Conservation (phyloP, 1,284 basidiomycete genomes). For the Apiotrichum sp. region DNA sequence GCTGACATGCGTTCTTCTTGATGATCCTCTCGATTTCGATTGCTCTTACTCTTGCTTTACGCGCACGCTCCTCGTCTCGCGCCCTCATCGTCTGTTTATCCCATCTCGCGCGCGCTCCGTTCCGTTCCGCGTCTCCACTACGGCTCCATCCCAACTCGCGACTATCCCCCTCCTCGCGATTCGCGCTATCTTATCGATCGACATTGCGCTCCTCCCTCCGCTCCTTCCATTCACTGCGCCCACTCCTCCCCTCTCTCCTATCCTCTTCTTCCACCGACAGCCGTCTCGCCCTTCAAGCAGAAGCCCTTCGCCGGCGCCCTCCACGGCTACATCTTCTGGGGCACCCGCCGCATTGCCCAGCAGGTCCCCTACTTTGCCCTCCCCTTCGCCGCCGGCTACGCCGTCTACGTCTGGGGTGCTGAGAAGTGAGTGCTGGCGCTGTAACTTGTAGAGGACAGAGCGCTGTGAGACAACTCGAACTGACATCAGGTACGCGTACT, state of each 20-base stretch:
- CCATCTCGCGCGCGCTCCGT: background rate
- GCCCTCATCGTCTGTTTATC: background rate
- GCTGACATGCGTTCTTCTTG: conserved; percentile 7
- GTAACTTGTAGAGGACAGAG: background rate
- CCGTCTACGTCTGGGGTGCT: conserved; percentile 76
- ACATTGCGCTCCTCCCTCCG: background rate
- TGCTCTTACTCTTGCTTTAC: no score
- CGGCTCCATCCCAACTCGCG: background rate
- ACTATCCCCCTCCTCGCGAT: no score
- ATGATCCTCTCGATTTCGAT: no score
- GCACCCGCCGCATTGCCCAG: conserved; percentile 66
- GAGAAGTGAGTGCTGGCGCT: conserved; percentile 44
- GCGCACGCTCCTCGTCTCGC: no score
- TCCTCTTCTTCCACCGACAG: conserved; percentile 48
- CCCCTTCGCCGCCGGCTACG: conserved; percentile 72
- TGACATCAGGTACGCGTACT: conserved; percentile 38
- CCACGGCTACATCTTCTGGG: conserved; percentile 77
- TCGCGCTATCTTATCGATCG: no score
- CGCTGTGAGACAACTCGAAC: background rate
- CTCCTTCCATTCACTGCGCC: background rate
- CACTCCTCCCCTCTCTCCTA: background rate
- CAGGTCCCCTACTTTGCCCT: conserved; percentile 75
- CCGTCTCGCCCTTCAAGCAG: conserved; percentile 72
- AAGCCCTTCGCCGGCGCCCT: conserved; percentile 66
- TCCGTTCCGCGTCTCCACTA: background rate